A percentile compares a stretch with the other conserved stretches of the same genome.
Conservation (phyloP, 2,329 filamentous ascomycete genomes). For the Dactylellina parvicollis region DNA sequence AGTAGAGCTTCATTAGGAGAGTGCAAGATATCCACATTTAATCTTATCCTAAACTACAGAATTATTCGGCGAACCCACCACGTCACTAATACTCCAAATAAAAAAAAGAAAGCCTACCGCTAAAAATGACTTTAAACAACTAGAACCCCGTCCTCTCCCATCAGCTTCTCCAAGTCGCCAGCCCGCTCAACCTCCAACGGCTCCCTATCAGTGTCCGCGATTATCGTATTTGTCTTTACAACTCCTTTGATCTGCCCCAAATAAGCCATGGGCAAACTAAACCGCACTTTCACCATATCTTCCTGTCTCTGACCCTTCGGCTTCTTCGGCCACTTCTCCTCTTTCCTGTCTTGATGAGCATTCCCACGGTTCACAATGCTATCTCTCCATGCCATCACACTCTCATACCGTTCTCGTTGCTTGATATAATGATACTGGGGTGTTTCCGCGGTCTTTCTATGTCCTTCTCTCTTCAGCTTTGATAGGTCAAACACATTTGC, state of each 20-base stretch:
- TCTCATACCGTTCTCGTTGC: slow-evolving; percentile 73
- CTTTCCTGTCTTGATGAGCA: slow-evolving; percentile 46
- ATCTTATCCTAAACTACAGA: neutral
- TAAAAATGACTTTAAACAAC: slow-evolving; percentile 13
- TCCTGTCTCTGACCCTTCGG: slow-evolving; percentile 50
- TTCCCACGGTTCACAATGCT: slow-evolving; percentile 56
- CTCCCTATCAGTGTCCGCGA: slow-evolving; percentile 32
- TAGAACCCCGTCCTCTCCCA: slow-evolving; percentile 44
- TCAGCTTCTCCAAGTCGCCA: slow-evolving; percentile 45
- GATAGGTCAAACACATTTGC: slow-evolving; percentile 71
- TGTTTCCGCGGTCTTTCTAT: slow-evolving; percentile 73
- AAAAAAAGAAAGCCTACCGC: neutral
- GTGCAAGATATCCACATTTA: too few relatives aligned
- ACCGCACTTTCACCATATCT: slow-evolving; percentile 48
- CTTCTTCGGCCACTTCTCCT: slow-evolving; percentile 50
- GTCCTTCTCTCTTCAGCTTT: slow-evolving; percentile 70
- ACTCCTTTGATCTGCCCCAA: slow-evolving; percentile 36
- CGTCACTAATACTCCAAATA: slow-evolving; percentile 38
- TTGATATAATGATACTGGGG: slow-evolving; percentile 74
- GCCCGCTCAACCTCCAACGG: slow-evolving; percentile 44
- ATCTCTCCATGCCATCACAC: slow-evolving; percentile 61
- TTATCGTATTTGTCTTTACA: slow-evolving; percentile 4
- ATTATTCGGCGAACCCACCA: neutral
- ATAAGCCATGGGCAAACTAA: slow-evolving; percentile 46
- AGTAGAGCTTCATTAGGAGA: neutral